These are phyloP conservation scores for Saturnispora dispora DNA, from an alignment of 805 yeast species.

Conservation along the genomic window DNA sequence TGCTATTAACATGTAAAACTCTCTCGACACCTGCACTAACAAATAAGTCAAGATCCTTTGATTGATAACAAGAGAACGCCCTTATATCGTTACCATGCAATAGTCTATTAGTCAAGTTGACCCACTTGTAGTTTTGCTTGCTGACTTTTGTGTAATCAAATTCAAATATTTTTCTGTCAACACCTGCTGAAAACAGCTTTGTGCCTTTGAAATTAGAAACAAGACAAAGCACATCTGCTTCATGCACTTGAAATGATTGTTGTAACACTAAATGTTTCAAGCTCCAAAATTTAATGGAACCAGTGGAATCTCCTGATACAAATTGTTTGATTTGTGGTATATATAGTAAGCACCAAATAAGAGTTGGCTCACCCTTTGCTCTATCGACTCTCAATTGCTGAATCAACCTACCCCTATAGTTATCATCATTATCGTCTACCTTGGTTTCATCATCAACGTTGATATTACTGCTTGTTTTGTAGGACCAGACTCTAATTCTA, in stretches of 20 bases:
- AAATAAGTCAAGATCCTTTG: conserved; percentile 57
- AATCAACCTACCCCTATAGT: conserved; percentile 51
- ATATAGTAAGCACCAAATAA: conserved; percentile 79
- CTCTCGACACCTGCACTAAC: conserved; percentile 82
- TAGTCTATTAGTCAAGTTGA: conserved; percentile 62
- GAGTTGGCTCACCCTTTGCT: conserved; percentile 72
- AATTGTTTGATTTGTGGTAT: conserved; percentile 59
- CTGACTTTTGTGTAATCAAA: conserved; percentile 42
- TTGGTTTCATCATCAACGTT: background rate
- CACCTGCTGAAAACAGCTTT: conserved; percentile 78
- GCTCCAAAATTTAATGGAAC: conserved; percentile 91
- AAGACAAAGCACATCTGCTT: conserved; percentile 81
- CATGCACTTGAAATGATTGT: conserved; percentile 78
- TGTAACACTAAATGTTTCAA: conserved; percentile 60
- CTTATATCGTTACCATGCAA: conserved; percentile 84
- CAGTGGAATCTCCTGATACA: conserved; percentile 96
- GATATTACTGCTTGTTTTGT: conserved; percentile 24
- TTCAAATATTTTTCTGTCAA: conserved; percentile 82
- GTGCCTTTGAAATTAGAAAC: conserved; percentile 51
- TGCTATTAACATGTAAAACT: conserved; percentile 55
- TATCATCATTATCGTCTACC: conserved; percentile 1
- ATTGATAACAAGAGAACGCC: conserved; percentile 59
- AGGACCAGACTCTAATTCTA: conserved; percentile 73
- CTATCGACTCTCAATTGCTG: conserved; percentile 90
- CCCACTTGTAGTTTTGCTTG: conserved; percentile 50